A percentile compares a stretch with the other conserved stretches of the same genome.
Evolutionary conservation across 2,329 filamentous ascomycete genomes (phyloP).

Genomic region (Ophiostoma montium): DNA sequence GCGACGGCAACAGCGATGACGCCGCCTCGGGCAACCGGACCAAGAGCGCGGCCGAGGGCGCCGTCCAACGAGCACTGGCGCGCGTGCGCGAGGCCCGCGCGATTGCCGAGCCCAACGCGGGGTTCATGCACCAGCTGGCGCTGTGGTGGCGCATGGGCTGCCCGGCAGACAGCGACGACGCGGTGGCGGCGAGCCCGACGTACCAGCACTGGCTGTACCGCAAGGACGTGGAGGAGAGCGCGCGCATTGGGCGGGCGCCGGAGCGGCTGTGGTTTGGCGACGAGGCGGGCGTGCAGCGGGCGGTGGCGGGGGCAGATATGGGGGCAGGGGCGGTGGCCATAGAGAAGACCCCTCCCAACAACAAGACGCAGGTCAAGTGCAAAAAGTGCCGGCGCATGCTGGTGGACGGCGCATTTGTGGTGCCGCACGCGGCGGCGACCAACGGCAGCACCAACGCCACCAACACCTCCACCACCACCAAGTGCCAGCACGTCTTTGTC

Average conservation of each 20-base stretch:
- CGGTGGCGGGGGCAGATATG: slow-evolving; percentile 7
- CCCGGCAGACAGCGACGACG: slow-evolving; percentile 41
- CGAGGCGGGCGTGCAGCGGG: slow-evolving; percentile 32
- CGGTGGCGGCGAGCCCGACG: slow-evolving; percentile 49
- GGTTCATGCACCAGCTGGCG: slow-evolving; percentile 79
- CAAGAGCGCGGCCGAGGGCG: slow-evolving; percentile 26
- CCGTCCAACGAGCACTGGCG: slow-evolving; percentile 48
- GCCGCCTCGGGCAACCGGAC: too few species aligned
- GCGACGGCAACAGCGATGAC: too few species aligned
- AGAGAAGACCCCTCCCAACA: slow-evolving; percentile 7
- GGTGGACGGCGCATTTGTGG: slow-evolving; percentile 45
- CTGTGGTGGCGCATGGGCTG: slow-evolving; percentile 82
- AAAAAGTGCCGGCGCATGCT: slow-evolving; percentile 71
- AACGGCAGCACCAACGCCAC: slow-evolving; percentile 4
- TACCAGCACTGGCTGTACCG: slow-evolving; percentile 63
- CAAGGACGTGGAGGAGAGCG: slow-evolving; percentile 38
- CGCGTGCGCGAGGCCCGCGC: slow-evolving; percentile 57
- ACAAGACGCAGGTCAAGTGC: slow-evolving; percentile 56
- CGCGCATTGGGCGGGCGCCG: slow-evolving; percentile 66
- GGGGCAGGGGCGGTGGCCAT: not conserved
- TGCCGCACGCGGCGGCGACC: slow-evolving; percentile 38
- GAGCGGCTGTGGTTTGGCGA: slow-evolving; percentile 74
- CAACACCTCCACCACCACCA: too few species aligned
- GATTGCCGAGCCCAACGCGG: slow-evolving; percentile 76
- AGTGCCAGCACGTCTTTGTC: slow-evolving; percentile 84